Conservation (phyloP, 305 asterid species). For the Rubia tinctorum region DNA sequence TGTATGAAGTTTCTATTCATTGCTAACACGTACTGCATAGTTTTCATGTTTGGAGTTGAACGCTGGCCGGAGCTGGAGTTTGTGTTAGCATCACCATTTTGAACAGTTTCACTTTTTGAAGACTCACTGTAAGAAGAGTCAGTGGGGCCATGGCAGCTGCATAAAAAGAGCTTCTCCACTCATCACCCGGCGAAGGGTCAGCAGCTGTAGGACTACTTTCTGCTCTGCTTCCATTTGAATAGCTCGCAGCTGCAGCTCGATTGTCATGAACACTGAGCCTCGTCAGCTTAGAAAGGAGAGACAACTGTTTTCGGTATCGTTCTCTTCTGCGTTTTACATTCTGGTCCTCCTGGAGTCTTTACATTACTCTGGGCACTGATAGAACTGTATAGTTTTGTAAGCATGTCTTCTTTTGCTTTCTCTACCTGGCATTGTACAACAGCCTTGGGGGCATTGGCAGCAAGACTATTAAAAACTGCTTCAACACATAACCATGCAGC, state of each 20-base stretch:
- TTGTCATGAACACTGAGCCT: slow-evolving; percentile 91
- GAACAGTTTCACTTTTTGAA: slow-evolving; percentile 52
- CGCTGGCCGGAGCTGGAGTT: slow-evolving; percentile 67
- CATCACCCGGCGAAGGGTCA: slow-evolving; percentile 77
- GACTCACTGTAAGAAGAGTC: slow-evolving; percentile 49
- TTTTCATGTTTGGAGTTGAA: slow-evolving; percentile 60
- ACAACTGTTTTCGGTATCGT: slow-evolving; percentile 78
- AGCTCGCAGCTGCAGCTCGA: slow-evolving; percentile 82
- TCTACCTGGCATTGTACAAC: slow-evolving; percentile 96
- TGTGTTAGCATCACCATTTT: slow-evolving; percentile 66
- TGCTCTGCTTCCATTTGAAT: slow-evolving; percentile 61
- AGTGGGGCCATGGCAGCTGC: slow-evolving; percentile 68
- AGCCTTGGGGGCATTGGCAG: slow-evolving; percentile 99
- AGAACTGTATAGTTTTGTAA: slow-evolving; percentile 86
- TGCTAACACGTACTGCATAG: not conserved
- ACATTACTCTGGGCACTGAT: slow-evolving; percentile 84
- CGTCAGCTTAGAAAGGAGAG: slow-evolving; percentile 91
- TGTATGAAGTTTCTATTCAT: too few relatives aligned
- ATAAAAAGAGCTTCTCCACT: slow-evolving; percentile 98
- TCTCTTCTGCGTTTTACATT: slow-evolving; percentile 87
- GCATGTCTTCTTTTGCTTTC: slow-evolving; percentile 99
- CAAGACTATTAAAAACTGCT: slow-evolving; percentile 99
- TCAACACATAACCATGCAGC: slow-evolving; percentile 99
- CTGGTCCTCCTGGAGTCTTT: slow-evolving; percentile 90
- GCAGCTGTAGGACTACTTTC: slow-evolving; percentile 82